These are phyloP conservation scores for Pichia inconspicua DNA, from an alignment of 1,139 yeast genomes.

Conservation along the genomic window DNA sequence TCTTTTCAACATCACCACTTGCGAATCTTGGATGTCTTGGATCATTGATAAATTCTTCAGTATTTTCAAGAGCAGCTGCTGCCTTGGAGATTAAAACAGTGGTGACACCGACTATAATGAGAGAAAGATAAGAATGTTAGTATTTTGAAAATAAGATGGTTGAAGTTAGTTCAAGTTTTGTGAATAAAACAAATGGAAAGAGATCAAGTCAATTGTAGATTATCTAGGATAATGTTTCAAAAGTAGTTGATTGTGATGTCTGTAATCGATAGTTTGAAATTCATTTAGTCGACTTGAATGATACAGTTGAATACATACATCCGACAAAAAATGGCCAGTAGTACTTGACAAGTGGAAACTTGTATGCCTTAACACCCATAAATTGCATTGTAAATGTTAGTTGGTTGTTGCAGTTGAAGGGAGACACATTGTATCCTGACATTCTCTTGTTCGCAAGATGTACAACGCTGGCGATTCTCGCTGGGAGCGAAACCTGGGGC, in stretches of 20 bases:
- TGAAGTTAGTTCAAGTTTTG: neutral
- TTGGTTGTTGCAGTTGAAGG: neutral
- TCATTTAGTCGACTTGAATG: neutral
- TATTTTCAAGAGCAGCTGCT: conserved; percentile 46
- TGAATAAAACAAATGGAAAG: neutral
- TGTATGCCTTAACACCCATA: conserved; percentile 29
- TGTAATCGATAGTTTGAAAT: neutral
- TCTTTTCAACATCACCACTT: conserved; percentile 42
- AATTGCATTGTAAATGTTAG: conserved; percentile 21
- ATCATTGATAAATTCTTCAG: conserved; percentile 63
- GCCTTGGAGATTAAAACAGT: conserved; percentile 51
- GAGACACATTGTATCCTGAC: neutral
- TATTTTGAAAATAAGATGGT: conserved; percentile 1
- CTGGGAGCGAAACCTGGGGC: neutral
- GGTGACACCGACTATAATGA: conserved; percentile 37
- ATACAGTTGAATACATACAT: conserved; percentile 30
- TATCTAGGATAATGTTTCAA: too few species aligned
- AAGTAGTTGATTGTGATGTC: too few species aligned
- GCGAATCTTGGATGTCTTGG: conserved; percentile 71
- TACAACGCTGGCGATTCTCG: neutral
- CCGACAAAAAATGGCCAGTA: conserved; percentile 66
- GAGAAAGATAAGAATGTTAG: conserved; percentile 16
- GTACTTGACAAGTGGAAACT: conserved; percentile 39
- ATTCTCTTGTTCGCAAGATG: neutral
- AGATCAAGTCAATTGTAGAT: too few species aligned